A percentile compares a stretch with the other conserved stretches of the same genome.
phyloP scores from a whole-genome alignment of 2,329 filamentous ascomycete genomes.

The Fusarium oxysporum region DNA sequence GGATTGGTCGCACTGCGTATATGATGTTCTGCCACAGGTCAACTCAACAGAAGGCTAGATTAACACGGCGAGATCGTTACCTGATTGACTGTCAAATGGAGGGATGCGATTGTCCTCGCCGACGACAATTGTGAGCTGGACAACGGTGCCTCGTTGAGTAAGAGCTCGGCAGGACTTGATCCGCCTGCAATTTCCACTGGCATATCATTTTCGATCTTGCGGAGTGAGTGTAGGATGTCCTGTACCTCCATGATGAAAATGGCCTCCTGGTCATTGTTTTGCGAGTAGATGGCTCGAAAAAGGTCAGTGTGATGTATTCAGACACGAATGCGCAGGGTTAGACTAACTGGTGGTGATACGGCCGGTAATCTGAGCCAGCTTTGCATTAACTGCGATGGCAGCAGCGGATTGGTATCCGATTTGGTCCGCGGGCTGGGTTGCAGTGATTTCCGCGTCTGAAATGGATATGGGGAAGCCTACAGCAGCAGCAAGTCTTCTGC shows the following conservation, averaged over 20 bases:
- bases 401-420: conserved; percentile 25
- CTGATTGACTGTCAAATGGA: conserved; percentile 27
- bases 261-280: conserved; percentile 13
- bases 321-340: neutral
- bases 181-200: conserved; percentile 17
- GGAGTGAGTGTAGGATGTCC: conserved; percentile 25
- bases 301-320: neutral
- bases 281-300: conserved; percentile 22
- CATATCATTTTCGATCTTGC: conserved; percentile 25
- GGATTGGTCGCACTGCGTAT: conserved; percentile 24
- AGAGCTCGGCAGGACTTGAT: neutral
- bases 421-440: conserved; percentile 11
- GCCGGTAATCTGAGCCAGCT: conserved; percentile 21
- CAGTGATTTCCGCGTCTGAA: conserved; percentile 21
- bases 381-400: conserved; percentile 24
- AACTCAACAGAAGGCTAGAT: too few relatives aligned
- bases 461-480: conserved; percentile 25
- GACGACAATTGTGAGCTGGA: neutral
- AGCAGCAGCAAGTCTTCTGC: conserved; percentile 28
- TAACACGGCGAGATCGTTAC: neutral
- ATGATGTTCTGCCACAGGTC: conserved; percentile 11
- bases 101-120: conserved; percentile 23
- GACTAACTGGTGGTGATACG: conserved; percentile 26
- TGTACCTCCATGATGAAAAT: conserved; percentile 30
- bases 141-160: neutral